Evolutionary conservation across 768 basidiomycete genomes (phyloP).

Genomic region (Leccinum subgranulosum): DNA sequence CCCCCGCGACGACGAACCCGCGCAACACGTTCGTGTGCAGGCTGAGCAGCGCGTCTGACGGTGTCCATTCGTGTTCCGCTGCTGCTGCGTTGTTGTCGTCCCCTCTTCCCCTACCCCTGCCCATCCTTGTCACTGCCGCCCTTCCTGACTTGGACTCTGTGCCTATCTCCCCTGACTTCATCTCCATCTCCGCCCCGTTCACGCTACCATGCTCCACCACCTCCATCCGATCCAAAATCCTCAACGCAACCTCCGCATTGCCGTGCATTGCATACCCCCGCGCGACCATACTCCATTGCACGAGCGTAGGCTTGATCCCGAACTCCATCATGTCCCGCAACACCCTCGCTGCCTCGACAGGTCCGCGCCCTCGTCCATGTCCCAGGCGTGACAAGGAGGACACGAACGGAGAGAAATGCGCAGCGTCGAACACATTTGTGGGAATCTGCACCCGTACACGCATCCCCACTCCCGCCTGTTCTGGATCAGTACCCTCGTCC

Average conservation of each 20-base stretch:
- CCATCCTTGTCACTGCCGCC: background rate
- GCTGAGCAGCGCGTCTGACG: conserved; percentile 21
- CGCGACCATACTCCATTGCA: too few relatives aligned
- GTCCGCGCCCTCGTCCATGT: conserved; percentile 1
- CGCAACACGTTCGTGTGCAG: conserved; percentile 38
- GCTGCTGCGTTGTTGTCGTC: too few relatives aligned
- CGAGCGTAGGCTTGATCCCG: too few relatives aligned
- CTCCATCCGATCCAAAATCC: too few relatives aligned
- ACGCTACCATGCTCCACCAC: background rate
- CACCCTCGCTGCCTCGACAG: conserved; percentile 36
- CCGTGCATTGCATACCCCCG: too few relatives aligned
- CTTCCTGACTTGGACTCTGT: background rate
- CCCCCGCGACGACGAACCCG: conserved; percentile 33
- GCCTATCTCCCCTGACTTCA: background rate
- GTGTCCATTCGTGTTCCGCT: too few relatives aligned
- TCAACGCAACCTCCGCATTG: too few relatives aligned
- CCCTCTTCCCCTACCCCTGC: too few relatives aligned
- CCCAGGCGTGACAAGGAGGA: conserved; percentile 31
- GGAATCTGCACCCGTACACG: conserved; percentile 16
- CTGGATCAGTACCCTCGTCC: background rate
- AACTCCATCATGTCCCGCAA: conserved; percentile 47
- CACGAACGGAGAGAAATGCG: conserved; percentile 56
- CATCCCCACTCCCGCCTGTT: background rate
- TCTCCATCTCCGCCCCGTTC: background rate
- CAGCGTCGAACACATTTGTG: conserved; percentile 30